Conservation (phyloP, 192 early-diverging fungal species). For the Podochytrium sp. region DNA sequence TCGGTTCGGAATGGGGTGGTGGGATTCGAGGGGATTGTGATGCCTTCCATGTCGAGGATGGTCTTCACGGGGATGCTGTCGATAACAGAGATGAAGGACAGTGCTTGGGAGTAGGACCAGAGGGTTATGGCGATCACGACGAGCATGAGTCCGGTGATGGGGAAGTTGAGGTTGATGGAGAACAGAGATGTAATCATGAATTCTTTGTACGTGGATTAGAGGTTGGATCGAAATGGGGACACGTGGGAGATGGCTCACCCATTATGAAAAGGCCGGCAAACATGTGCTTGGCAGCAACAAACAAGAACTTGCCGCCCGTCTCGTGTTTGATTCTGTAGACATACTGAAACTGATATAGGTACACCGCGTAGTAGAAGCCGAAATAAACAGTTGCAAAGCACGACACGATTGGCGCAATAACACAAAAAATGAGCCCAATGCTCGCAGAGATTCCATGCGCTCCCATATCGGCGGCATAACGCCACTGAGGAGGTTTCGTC, state of each 20-base stretch:
- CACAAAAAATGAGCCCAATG: constrained; percentile 75
- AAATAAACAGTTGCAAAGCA: constrained; percentile 79
- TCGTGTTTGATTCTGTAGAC: constrained; percentile 42
- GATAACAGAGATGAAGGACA: constrained; percentile 60
- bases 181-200: constrained; percentile 76
- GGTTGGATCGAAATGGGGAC: background rate
- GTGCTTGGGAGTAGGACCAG: constrained; percentile 57
- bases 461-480: constrained; percentile 30
- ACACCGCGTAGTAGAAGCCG: constrained; percentile 72
- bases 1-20: too few relatives aligned
- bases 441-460: constrained; percentile 38
- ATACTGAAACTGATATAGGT: constrained; percentile 79
- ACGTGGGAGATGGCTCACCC: too few relatives aligned
- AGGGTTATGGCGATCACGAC: constrained; percentile 52
- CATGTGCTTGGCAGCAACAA: constrained; percentile 39
- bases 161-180: constrained; percentile 54
- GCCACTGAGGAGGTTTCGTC: constrained; percentile 48
- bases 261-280: constrained; percentile 58
- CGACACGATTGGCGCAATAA: constrained; percentile 77
- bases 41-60: constrained; percentile 34
- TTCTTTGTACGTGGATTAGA: constrained; percentile 42
- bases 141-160: constrained; percentile 47
- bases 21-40: too few relatives aligned
- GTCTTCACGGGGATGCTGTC: constrained; percentile 40
- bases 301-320: constrained; percentile 44